Evolutionary conservation across 1,284 basidiomycete species (phyloP).

Genomic region (Puccinia hordei): DNA sequence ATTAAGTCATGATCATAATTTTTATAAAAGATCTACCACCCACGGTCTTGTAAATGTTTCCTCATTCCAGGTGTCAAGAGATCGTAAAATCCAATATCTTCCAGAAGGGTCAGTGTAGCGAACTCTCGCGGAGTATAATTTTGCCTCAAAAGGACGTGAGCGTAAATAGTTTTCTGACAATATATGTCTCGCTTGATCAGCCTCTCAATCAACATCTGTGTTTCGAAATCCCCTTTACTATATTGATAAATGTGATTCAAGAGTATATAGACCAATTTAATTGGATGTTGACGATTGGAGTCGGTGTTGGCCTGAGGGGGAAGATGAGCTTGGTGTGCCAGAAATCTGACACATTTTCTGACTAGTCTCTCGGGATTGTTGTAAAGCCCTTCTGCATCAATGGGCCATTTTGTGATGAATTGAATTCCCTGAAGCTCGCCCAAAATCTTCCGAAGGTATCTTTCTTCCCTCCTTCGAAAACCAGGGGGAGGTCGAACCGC

Average conservation of each 20-base stretch:
- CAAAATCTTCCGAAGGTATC: background rate
- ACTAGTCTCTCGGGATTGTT: background rate
- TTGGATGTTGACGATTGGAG: background rate
- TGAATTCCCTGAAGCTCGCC: background rate
- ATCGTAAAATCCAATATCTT: slow-evolving; percentile 31
- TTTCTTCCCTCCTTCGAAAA: background rate
- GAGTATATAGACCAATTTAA: slow-evolving; percentile 29
- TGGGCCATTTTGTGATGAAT: background rate
- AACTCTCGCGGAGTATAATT: slow-evolving; percentile 12
- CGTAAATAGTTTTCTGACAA: slow-evolving; percentile 34
- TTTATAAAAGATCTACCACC: background rate
- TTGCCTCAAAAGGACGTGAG: slow-evolving; percentile 33
- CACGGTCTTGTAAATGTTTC: slow-evolving; percentile 15
- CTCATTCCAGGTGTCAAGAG: slow-evolving; percentile 27
- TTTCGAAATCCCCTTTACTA: slow-evolving; percentile 7
- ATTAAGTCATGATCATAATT: background rate
- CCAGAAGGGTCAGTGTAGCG: slow-evolving; percentile 6
- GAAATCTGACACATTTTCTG: slow-evolving; percentile 13
- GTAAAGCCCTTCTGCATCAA: background rate
- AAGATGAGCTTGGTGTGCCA: background rate
- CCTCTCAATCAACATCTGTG: slow-evolving; percentile 21
- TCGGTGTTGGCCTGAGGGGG: background rate
- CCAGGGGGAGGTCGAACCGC: background rate
- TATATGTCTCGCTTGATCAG: slow-evolving; percentile 27
- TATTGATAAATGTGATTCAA: slow-evolving; percentile 38